phyloP scores from a whole-genome alignment of 495 filamentous ascomycete species.

The Aspergillus nidulans region DNA sequence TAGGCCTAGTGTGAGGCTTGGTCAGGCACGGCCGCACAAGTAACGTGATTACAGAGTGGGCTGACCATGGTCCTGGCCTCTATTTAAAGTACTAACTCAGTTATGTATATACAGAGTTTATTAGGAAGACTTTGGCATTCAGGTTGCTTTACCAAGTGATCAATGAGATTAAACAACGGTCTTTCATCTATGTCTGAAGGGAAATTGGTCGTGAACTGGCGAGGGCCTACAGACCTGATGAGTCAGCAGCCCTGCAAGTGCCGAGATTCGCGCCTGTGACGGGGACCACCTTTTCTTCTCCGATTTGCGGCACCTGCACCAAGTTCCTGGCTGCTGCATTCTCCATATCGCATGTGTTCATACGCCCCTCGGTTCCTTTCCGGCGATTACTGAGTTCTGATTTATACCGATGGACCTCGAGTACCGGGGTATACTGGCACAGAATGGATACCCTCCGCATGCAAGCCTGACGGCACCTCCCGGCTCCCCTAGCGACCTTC shows the following conservation, averaged over 20 bases:
- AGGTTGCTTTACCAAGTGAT: too few species aligned
- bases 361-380: constrained; percentile 31
- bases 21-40: constrained; percentile 9
- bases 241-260: constrained; percentile 24
- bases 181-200: too few species aligned
- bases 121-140: too few species aligned
- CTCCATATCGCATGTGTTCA: constrained; percentile 22
- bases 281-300: constrained; percentile 25
- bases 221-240: too few species aligned
- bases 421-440: constrained; percentile 37
- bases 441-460: constrained; percentile 30
- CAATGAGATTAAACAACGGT: too few species aligned
- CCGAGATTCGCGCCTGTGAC: constrained; percentile 25
- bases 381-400: constrained; percentile 25
- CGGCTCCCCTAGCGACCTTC: constrained; percentile 37
- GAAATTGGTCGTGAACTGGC: too few species aligned
- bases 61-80: too few species aligned
- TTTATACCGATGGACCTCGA: constrained; percentile 41
- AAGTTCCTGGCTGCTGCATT: constrained; percentile 17
- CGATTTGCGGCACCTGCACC: constrained; percentile 43
- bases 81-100: too few species aligned
- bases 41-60: too few species aligned
- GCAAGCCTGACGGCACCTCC: constrained; percentile 27
- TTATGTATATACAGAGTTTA: too few species aligned
- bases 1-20: constrained; percentile 13